A percentile compares a stretch with the other conserved stretches of the same genome.
Conservation (phyloP, 169 alveolate species). For the Theileria equi region DNA sequence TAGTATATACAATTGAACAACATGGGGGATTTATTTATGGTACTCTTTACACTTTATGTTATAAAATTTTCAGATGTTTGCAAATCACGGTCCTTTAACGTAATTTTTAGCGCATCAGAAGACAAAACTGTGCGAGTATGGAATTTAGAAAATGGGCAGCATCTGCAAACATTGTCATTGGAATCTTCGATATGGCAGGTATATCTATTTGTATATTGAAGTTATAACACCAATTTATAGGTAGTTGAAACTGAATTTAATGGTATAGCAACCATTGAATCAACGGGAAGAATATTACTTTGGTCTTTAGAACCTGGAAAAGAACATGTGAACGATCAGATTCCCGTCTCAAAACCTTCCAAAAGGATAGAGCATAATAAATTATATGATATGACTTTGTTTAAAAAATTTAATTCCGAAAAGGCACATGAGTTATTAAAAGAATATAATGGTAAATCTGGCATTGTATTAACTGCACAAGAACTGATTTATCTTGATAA, state of each 20-base stretch:
- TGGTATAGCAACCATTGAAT: slow-evolving; percentile 31
- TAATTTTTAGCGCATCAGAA: slow-evolving; percentile 48
- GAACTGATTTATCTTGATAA: slow-evolving; percentile 18
- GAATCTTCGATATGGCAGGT: slow-evolving; percentile 63
- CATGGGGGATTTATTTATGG: slow-evolving; percentile 55
- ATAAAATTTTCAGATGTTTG: slow-evolving; percentile 29
- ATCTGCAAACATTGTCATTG: slow-evolving; percentile 10
- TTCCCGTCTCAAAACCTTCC: neutral
- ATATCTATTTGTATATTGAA: neutral
- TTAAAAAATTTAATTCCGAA: slow-evolving; percentile 20
- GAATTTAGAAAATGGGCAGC: slow-evolving; percentile 26
- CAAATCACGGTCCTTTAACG: slow-evolving; percentile 21
- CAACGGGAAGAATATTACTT: slow-evolving; percentile 29
- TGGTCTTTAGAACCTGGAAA: slow-evolving; percentile 28
- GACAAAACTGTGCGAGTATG: slow-evolving; percentile 56
- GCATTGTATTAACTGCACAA: neutral
- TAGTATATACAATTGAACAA: slow-evolving; percentile 5
- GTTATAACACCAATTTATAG: neutral
- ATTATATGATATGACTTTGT: slow-evolving; percentile 33
- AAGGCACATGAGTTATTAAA: slow-evolving; percentile 37
- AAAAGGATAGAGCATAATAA: neutral
- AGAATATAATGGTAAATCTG: slow-evolving; percentile 2
- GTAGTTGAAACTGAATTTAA: slow-evolving; percentile 35
- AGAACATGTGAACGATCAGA: neutral
- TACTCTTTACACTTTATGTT: neutral